Percentiles rank a stretch among this genome's conserved stretches.
These are phyloP conservation scores for Quercus lobata DNA, from an alignment of 331 rosid species.

Conservation along the genomic window DNA sequence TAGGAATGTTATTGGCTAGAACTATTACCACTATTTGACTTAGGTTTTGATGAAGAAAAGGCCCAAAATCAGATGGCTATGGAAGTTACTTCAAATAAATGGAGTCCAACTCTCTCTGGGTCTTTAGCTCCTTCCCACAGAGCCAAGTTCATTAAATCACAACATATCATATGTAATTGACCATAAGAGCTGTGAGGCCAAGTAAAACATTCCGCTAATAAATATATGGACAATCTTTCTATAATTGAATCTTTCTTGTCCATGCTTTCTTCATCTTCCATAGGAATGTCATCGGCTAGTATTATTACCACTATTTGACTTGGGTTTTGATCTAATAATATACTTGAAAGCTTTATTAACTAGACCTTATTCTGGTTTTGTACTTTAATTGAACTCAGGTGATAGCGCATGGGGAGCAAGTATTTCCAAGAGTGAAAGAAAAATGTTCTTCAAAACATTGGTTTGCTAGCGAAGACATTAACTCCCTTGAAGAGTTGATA, in stretches of 20 bases:
- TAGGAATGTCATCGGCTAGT: background rate
- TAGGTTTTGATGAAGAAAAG: background rate
- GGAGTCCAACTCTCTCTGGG: too few species aligned
- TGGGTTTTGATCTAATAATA: background rate
- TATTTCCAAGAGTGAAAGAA: constrained; percentile 87
- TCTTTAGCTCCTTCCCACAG: too few species aligned
- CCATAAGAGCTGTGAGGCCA: background rate
- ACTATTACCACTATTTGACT: background rate
- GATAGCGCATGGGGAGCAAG: constrained; percentile 93
- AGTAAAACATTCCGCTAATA: background rate
- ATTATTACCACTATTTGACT: background rate
- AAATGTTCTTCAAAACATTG: constrained; percentile 77
- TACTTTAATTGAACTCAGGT: constrained; percentile 43
- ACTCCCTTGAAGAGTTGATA: constrained; percentile 78
- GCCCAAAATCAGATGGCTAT: background rate
- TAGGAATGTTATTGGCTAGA: background rate
- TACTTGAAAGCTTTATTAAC: constrained; percentile 10
- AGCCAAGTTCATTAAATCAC: too few species aligned
- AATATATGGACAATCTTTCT: background rate
- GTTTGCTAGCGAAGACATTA: constrained; percentile 66
- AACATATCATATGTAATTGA: constrained; percentile 2
- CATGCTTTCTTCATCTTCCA: background rate
- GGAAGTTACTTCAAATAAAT: background rate
- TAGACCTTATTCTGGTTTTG: constrained; percentile 9
- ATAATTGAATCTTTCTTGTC: background rate